These are phyloP conservation scores for Podaxis sp. DNA, from an alignment of 768 basidiomycete species.

Conservation along the genomic window DNA sequence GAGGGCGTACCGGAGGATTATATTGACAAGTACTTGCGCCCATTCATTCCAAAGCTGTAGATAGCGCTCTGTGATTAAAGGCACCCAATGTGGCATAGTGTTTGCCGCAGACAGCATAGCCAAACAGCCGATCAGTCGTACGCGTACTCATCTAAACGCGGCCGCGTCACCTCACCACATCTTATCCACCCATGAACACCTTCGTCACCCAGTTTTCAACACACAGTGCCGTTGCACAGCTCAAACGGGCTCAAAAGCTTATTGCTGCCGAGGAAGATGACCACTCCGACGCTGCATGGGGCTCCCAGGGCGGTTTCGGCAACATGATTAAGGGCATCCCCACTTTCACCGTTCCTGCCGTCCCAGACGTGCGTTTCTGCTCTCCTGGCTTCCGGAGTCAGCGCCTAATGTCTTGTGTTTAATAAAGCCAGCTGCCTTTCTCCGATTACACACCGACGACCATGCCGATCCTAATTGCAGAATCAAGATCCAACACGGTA, in stretches of 20 bases:
- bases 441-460: constrained; percentile 93
- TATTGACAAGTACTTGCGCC: constrained; percentile 42
- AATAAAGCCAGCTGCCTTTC: constrained; percentile 81
- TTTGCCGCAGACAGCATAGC: constrained; percentile 16
- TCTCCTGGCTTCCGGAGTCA: background rate
- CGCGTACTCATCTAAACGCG: constrained; percentile 34
- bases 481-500: constrained; percentile 99
- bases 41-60: constrained; percentile 33
- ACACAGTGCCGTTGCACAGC: constrained; percentile 47
- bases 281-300: constrained; percentile 72
- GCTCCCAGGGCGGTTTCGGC: constrained; percentile 81
- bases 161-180: constrained; percentile 41
- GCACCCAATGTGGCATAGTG: background rate
- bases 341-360: constrained; percentile 66
- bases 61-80: background rate
- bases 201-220: constrained; percentile 65
- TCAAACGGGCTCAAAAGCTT: constrained; percentile 45
- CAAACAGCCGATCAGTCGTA: constrained; percentile 33
- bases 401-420: background rate
- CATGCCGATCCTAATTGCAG: constrained; percentile 89
- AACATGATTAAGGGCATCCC: constrained; percentile 70
- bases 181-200: constrained; percentile 55
- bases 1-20: constrained; percentile 40
- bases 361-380: constrained; percentile 65
- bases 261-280: constrained; percentile 59